Percentiles rank a stretch among this genome's conserved stretches.
Conservation (phyloP, 2,329 filamentous ascomycete species). For the Penicillium paneum region DNA sequence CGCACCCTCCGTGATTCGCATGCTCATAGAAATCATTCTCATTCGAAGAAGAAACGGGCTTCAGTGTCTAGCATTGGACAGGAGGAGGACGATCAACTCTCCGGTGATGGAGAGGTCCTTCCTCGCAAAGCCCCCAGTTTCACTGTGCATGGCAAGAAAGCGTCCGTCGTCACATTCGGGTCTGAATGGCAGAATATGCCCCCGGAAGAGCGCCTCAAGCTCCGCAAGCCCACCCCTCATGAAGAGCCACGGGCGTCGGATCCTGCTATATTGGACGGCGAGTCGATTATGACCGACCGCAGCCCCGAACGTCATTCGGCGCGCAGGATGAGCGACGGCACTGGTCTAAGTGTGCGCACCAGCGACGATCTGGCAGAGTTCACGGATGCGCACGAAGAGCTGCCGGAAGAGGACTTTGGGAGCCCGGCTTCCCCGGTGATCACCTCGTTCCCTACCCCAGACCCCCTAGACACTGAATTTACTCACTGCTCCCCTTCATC, state of each 20-base stretch:
- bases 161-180: conserved; percentile 93
- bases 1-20: conserved; percentile 80
- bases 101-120: conserved; percentile 63
- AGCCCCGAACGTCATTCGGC: conserved; percentile 56
- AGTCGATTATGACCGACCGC: conserved; percentile 28
- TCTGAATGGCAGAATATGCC: conserved; percentile 80
- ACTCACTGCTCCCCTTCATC: conserved; percentile 8
- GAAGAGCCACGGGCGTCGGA: conserved; percentile 40
- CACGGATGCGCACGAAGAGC: conserved; percentile 22
- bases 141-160: conserved; percentile 96
- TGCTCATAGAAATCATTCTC: conserved; percentile 59
- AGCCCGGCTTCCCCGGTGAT: conserved; percentile 1
- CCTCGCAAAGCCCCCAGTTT: conserved; percentile 81
- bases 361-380: conserved; percentile 24
- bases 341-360: conserved; percentile 53
- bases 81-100: conserved; percentile 48
- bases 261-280: conserved; percentile 25
- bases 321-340: conserved; percentile 65
- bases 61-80: conserved; percentile 59
- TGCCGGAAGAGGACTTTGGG: conserved; percentile 12
- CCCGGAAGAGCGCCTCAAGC: conserved; percentile 67
- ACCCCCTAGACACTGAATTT: background rate
- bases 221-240: conserved; percentile 51
- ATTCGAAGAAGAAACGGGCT: conserved; percentile 74
- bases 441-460: background rate